phyloP scores from a whole-genome alignment of 139 green algal genomes.

The Chlorella ohadii region DNA sequence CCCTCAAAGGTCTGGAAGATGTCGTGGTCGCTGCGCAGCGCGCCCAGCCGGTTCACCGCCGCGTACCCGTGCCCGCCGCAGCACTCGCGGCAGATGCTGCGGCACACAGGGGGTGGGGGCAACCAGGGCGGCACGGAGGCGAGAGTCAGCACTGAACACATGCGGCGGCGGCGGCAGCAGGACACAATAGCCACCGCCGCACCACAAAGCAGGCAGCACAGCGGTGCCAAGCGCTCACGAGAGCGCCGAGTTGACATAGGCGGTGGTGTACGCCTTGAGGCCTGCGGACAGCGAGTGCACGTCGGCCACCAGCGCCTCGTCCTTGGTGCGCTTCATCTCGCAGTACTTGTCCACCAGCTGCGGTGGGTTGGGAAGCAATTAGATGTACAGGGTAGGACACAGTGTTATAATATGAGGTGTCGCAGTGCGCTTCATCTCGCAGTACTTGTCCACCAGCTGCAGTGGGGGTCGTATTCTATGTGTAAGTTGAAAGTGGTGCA shows the following conservation, averaged over 20 bases:
- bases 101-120: too few species aligned
- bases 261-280: conserved; percentile 70
- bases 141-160: too few species aligned
- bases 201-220: neutral
- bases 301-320: conserved; percentile 71
- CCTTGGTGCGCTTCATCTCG: conserved; percentile 80
- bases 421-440: conserved; percentile 82
- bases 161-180: neutral
- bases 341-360: conserved; percentile 70
- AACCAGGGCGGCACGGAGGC: too few species aligned
- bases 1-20: conserved; percentile 62
- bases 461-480: too few species aligned
- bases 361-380: too few species aligned
- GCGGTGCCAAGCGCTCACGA: too few species aligned
- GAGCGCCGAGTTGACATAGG: conserved; percentile 69
- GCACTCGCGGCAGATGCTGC: conserved; percentile 69
- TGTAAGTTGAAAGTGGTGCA: too few species aligned
- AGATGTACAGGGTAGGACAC: too few species aligned
- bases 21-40: conserved; percentile 84
- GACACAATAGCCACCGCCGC: neutral
- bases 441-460: conserved; percentile 69
- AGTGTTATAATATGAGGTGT: too few species aligned
- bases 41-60: conserved; percentile 79
- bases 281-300: conserved; percentile 73
- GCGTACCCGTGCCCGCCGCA: conserved; percentile 88